Evolutionary conservation across 331 rosid species (phyloP), one percentile per base, ranked within the genome.

Genomic region (Malus hybrid): DNA sequence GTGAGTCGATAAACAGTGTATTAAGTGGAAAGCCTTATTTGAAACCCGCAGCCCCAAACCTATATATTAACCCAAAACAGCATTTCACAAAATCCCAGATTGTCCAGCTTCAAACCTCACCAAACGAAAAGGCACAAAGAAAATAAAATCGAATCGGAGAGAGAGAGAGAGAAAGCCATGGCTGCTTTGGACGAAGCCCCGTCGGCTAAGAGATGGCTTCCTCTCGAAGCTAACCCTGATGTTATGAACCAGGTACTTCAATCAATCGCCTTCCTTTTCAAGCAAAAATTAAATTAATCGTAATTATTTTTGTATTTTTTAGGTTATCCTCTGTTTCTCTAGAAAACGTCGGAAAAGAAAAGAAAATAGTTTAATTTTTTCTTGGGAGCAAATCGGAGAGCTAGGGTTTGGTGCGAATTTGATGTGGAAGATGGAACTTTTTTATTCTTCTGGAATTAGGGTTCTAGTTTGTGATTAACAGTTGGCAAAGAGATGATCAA

Each of bases 141-240:
- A 70, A 10, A 12, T 29, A 56, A 32, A 32, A 52, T 71, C 24
- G 4, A 34, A 11, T 31, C 65, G 13, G 20, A 20, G 50, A 33
- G 1, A 27, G n/a, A 28, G 44, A 60, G 65, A 24, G 65, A 28
- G 29, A 28, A 8, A n/a, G 27, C 4, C 4, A 88, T 92, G 96
- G 88, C 93, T 76, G 64, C 90, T 22, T 27, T 67, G 13, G 83
- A 82, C 79, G 88, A 75, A 76, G 71, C 75, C 27, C 64, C 91
- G 66, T 48, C 87, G 44, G 83, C 87, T 0, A 93, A 93, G 82
- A 90, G 88, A 31, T 93, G 98, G 98, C 98, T 93, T 91, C 98
- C 98, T 80, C 97, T 93, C 29, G 98, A 93, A 91, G 97, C 98
- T 84, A 93, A 93, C 77, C 98, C 97, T 42, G 93, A 93, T 33